Evolutionary conservation across 2,329 filamentous ascomycete species (phyloP).

Genomic region (Penicillium oxalicum): DNA sequence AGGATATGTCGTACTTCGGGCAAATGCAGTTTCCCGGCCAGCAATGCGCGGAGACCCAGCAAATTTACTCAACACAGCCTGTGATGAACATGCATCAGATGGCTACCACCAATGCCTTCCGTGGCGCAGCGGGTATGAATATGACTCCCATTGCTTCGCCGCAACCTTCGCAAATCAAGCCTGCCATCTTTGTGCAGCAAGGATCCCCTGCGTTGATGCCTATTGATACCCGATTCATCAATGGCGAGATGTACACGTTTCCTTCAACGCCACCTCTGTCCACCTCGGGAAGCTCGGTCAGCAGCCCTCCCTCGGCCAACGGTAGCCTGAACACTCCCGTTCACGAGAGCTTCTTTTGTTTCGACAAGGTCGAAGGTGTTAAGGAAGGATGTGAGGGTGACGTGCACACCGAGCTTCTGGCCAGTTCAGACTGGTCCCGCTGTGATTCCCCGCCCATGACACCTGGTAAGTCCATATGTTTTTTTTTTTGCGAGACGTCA

Average conservation of each 20-base stretch:
- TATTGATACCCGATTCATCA: slow-evolving; percentile 68
- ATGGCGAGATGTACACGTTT: slow-evolving; percentile 61
- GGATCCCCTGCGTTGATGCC: slow-evolving; percentile 51
- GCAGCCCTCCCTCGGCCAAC: slow-evolving; percentile 71
- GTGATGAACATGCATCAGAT: slow-evolving; percentile 43
- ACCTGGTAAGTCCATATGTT: slow-evolving; percentile 62
- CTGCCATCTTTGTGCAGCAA: slow-evolving; percentile 61
- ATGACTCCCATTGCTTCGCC: slow-evolving; percentile 70
- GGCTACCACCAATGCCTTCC: slow-evolving; percentile 38
- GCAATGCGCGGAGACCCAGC: slow-evolving; percentile 20
- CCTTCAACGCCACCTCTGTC: slow-evolving; percentile 85
- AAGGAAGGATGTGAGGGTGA: slow-evolving; percentile 69
- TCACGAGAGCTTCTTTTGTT: slow-evolving; percentile 69
- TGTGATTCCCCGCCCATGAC: slow-evolving; percentile 80
- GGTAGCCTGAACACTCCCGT: slow-evolving; percentile 77
- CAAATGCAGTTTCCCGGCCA: slow-evolving; percentile 29
- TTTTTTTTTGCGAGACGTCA: slow-evolving; percentile 6
- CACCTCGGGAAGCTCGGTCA: slow-evolving; percentile 73
- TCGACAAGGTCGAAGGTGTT: slow-evolving; percentile 60
- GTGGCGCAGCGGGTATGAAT: slow-evolving; percentile 31
- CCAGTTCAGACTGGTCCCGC: slow-evolving; percentile 68
- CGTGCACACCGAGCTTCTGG: slow-evolving; percentile 64
- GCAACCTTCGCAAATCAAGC: slow-evolving; percentile 67
- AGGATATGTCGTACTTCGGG: slow-evolving; percentile 44
- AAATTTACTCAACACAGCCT: slow-evolving; percentile 35